These are phyloP conservation scores for Solanum chiquidenum DNA, from an alignment of 257 asterid species.

Conservation along the genomic window DNA sequence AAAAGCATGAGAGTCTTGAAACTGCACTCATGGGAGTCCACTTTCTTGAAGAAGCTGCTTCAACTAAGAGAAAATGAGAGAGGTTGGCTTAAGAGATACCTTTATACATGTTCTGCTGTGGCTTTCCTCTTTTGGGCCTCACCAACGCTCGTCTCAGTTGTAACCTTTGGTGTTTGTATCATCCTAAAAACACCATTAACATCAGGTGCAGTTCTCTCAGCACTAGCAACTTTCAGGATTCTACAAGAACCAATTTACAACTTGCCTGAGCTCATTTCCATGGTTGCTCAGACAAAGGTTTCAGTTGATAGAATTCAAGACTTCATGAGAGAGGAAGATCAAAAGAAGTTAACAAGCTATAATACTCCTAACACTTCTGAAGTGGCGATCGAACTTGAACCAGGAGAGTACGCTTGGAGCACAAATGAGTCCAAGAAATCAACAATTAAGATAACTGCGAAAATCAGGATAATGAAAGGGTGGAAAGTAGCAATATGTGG, in stretches of 20 bases:
- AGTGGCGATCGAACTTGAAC: conserved; percentile 51
- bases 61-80: conserved; percentile 55
- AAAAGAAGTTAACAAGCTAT: conserved; percentile 19
- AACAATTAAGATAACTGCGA: conserved; percentile 31
- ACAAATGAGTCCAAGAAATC: conserved; percentile 30
- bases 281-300: conserved; percentile 78
- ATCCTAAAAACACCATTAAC: conserved; percentile 51
- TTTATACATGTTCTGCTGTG: conserved; percentile 59
- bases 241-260: conserved; percentile 88
- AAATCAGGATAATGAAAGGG: conserved; percentile 44
- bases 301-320: conserved; percentile 51
- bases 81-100: conserved; percentile 42
- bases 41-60: conserved; percentile 38
- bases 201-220: conserved; percentile 71
- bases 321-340: conserved; percentile 47
- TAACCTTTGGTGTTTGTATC: conserved; percentile 63
- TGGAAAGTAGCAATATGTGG: conserved; percentile 72
- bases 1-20: conserved; percentile 73
- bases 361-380: conserved; percentile 15
- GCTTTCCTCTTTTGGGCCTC: conserved; percentile 88
- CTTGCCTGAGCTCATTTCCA: conserved; percentile 69
- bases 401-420: conserved; percentile 68
- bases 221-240: conserved; percentile 75
- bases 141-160: conserved; percentile 71
- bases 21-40: conserved; percentile 74